These are phyloP conservation scores for Lanmaoa pseudosensibilis DNA, from an alignment of 768 basidiomycete genomes.

Conservation along the genomic window DNA sequence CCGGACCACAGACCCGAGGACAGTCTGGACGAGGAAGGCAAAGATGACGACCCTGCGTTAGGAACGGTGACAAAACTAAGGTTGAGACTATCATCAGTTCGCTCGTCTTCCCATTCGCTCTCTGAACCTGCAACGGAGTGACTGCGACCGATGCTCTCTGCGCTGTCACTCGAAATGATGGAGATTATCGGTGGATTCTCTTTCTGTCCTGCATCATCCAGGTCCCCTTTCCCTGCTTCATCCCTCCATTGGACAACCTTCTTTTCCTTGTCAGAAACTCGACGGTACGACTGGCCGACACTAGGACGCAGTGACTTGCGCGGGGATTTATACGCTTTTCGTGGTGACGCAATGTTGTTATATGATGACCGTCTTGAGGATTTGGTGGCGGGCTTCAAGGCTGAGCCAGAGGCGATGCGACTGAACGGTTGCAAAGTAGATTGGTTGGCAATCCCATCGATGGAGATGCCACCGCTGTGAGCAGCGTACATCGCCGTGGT, in stretches of 20 bases:
- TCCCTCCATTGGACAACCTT: constrained; percentile 89
- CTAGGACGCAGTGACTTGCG: constrained; percentile 74
- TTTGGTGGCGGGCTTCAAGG: constrained; percentile 43
- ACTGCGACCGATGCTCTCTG: constrained; percentile 30
- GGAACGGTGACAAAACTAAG: constrained; percentile 46
- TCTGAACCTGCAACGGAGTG: constrained; percentile 65
- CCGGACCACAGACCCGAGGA: constrained; percentile 15
- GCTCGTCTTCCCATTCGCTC: constrained; percentile 90
- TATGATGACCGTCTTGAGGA: constrained; percentile 47
- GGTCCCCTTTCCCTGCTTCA: constrained; percentile 77
- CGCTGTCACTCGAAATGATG: constrained; percentile 40
- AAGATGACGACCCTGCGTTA: constrained; percentile 27
- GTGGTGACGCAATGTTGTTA: constrained; percentile 43
- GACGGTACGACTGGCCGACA: constrained; percentile 57
- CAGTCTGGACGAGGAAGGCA: constrained; percentile 37
- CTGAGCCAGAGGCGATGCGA: constrained; percentile 49
- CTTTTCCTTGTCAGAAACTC: constrained; percentile 63
- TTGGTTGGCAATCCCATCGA: constrained; percentile 55
- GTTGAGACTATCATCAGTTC: constrained; percentile 74
- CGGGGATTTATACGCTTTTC: constrained; percentile 57
- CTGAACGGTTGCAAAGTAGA: constrained; percentile 41
- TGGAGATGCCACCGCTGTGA: constrained; percentile 33
- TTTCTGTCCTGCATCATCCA: constrained; percentile 59
- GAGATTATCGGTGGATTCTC: constrained; percentile 17
- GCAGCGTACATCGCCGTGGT: constrained; percentile 60